Evolutionary conservation across 441 rosid genomes (phyloP).

Genomic region (Hura crepitans): DNA sequence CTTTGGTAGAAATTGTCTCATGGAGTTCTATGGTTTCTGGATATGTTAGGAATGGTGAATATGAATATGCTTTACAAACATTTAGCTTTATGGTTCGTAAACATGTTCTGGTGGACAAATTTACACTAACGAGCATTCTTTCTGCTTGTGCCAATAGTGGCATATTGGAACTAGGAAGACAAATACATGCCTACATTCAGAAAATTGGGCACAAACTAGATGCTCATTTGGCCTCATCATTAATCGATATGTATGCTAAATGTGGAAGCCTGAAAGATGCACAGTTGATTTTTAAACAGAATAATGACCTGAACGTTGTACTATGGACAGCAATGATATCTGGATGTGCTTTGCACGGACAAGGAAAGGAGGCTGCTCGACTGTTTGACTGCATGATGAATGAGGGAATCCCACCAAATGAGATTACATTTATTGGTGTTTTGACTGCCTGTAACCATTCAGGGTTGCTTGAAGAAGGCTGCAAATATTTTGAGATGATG

Average conservation of each 20-base stretch:
- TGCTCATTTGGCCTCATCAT: conserved; percentile 23
- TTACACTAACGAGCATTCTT: conserved; percentile 27
- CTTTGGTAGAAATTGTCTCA: conserved; percentile 21
- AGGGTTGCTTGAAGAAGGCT: conserved; percentile 28
- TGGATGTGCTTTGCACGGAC: conserved; percentile 28
- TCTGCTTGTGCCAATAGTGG: conserved; percentile 27
- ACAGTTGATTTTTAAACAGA: conserved; percentile 15
- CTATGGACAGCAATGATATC: conserved; percentile 32
- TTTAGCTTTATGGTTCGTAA: conserved; percentile 25
- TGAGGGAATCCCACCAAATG: conserved; percentile 24
- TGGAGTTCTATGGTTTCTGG: conserved; percentile 33
- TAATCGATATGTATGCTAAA: conserved; percentile 32
- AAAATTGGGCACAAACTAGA: conserved; percentile 24
- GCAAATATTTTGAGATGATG: conserved; percentile 28
- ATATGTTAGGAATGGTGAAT: conserved; percentile 25
- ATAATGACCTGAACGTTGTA: conserved; percentile 18
- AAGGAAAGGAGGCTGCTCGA: conserved; percentile 23
- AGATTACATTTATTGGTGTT: conserved; percentile 25
- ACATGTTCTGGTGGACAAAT: conserved; percentile 21
- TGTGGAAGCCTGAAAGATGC: conserved; percentile 30
- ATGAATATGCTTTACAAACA: conserved; percentile 28
- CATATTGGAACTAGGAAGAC: conserved; percentile 19
- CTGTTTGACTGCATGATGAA: conserved; percentile 26
- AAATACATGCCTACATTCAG: conserved; percentile 24
- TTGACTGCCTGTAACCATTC: conserved; percentile 31